phyloP scores from a whole-genome alignment of 2,329 filamentous ascomycete genomes.

The Neofusicoccum parvum region DNA sequence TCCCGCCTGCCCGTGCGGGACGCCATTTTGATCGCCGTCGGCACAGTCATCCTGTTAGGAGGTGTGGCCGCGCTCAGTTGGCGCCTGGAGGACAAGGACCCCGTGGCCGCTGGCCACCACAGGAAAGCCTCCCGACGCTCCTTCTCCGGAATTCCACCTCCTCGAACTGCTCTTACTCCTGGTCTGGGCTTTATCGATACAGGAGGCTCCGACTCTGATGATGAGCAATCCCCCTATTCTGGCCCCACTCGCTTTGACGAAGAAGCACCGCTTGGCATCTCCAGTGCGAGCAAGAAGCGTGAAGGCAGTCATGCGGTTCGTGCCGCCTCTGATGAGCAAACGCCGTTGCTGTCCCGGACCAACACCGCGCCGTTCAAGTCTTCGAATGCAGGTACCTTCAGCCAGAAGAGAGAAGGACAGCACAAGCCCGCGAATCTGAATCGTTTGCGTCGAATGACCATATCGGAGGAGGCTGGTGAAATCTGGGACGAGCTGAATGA shows the following conservation, averaged over 20 bases:
- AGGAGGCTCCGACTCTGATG: constrained; percentile 25
- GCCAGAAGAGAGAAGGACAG: not conserved
- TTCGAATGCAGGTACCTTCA: not conserved
- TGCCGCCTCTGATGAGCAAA: constrained; percentile 34
- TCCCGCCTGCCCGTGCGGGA: constrained; percentile 75
- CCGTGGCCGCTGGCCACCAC: constrained; percentile 40
- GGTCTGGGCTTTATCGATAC: constrained; percentile 74
- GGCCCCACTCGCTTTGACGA: constrained; percentile 17
- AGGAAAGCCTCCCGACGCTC: constrained; percentile 33
- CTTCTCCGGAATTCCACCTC: constrained; percentile 42
- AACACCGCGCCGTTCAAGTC: constrained; percentile 33
- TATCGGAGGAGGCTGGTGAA: constrained; percentile 71
- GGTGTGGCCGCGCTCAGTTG: constrained; percentile 92
- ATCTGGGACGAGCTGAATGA: constrained; percentile 91
- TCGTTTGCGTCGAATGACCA: constrained; percentile 45
- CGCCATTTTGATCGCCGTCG: constrained; percentile 80
- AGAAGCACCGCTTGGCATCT: constrained; percentile 18
- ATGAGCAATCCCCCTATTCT: constrained; percentile 24
- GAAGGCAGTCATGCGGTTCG: constrained; percentile 22
- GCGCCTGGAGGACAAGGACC: constrained; percentile 76
- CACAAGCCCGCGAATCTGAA: not conserved
- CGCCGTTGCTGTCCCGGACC: constrained; percentile 38
- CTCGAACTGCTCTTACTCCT: constrained; percentile 73
- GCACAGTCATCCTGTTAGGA: constrained; percentile 80
- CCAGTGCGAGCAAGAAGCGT: constrained; percentile 13